Evolutionary conservation across 176 grass and related monocot genomes (phyloP).

Genomic region (Oryza australiensis): DNA sequence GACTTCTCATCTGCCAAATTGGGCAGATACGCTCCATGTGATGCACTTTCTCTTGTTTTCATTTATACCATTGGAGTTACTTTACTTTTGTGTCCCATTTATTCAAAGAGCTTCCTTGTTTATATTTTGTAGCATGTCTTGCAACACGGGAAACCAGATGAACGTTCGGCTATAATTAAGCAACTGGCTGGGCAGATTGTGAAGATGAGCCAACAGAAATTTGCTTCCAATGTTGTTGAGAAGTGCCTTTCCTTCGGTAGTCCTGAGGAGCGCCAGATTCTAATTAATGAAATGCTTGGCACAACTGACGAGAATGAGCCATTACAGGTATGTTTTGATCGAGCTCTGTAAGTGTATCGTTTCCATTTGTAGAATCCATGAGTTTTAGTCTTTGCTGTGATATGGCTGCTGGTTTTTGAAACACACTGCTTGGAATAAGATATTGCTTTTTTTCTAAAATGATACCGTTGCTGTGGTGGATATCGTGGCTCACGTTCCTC

Average conservation of each 20-base stretch:
- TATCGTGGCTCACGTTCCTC: not conserved
- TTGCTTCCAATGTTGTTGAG: conserved; percentile 94
- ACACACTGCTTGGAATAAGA: not conserved
- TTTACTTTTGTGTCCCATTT: conserved; percentile 6
- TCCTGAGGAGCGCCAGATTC: conserved; percentile 71
- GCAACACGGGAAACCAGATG: conserved; percentile 79
- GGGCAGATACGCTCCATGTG: not conserved
- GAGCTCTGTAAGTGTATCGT: not conserved
- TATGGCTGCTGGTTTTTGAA: conserved; percentile 8
- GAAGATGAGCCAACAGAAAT: conserved; percentile 98
- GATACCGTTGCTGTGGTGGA: not conserved
- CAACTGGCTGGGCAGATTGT: conserved; percentile 91
- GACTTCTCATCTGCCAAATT: not conserved
- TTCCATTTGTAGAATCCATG: not conserved
- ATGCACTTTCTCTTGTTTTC: not conserved
- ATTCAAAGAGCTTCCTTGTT: not conserved
- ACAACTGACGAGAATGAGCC: conserved; percentile 97
- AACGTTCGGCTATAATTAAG: conserved; percentile 73
- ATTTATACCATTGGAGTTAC: not conserved
- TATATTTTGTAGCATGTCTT: conserved; percentile 76
- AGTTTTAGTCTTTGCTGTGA: not conserved
- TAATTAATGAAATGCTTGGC: conserved; percentile 94
- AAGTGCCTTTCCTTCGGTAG: conserved; percentile 88
- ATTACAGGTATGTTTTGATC: conserved; percentile 67
- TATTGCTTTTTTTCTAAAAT: not conserved